phyloP scores from a whole-genome alignment of 2,329 filamentous ascomycete species.

The Escovopsis sp. region DNA sequence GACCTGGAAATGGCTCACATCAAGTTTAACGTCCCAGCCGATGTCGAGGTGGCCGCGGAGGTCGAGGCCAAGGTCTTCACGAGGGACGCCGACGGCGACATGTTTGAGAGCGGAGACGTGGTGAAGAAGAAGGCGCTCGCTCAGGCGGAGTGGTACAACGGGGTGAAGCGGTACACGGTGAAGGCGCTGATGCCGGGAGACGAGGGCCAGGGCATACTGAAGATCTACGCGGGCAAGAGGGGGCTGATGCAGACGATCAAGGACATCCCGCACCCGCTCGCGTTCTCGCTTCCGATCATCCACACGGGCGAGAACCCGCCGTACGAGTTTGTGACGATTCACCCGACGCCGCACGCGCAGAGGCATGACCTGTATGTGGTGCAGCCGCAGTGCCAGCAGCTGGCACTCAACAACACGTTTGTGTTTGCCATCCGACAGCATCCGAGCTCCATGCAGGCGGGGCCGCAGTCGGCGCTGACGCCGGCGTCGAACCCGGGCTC shows the following conservation, averaged over 20 bases:
- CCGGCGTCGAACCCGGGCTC: slow-evolving; percentile 33
- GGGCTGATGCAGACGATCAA: slow-evolving; percentile 97
- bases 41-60: slow-evolving; percentile 85
- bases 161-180: slow-evolving; percentile 80
- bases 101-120: slow-evolving; percentile 81
- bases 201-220: slow-evolving; percentile 75
- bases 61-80: slow-evolving; percentile 74
- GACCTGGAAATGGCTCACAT: slow-evolving; percentile 88
- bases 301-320: slow-evolving; percentile 87
- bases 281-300: slow-evolving; percentile 75
- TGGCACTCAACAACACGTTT: slow-evolving; percentile 93
- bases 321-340: slow-evolving; percentile 83
- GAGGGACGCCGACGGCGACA: slow-evolving; percentile 75
- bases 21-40: slow-evolving; percentile 71
- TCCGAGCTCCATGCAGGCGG: slow-evolving; percentile 40
- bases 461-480: slow-evolving; percentile 23
- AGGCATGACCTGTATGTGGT: slow-evolving; percentile 93
- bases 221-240: slow-evolving; percentile 84
- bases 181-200: slow-evolving; percentile 87
- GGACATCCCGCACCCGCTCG: slow-evolving; percentile 84
- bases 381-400: slow-evolving; percentile 78
- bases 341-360: slow-evolving; percentile 95
- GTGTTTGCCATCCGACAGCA: slow-evolving; percentile 94
- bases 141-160: slow-evolving; percentile 81
- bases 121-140: slow-evolving; percentile 75